Evolutionary conservation across 306 rosid genomes (phyloP).

Genomic region (Medicago arabica): DNA sequence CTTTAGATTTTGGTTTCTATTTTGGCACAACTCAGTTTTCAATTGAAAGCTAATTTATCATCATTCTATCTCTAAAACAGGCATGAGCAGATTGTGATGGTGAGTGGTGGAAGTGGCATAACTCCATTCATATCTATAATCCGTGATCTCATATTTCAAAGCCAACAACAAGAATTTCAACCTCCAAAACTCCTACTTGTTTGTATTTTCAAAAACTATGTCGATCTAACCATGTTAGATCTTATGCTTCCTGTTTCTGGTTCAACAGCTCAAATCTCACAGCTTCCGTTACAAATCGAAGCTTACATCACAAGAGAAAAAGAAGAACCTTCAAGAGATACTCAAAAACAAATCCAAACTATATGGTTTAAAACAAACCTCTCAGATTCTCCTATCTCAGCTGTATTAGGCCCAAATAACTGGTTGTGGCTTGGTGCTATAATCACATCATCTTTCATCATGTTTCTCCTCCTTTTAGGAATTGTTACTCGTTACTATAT

Average conservation of each 20-base stretch:
- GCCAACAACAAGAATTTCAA: conserved; percentile 40
- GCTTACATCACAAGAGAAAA: conserved; percentile 61
- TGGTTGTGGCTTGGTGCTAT: conserved; percentile 61
- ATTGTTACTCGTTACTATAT: conserved; percentile 61
- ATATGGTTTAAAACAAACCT: conserved; percentile 50
- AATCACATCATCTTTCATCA: conserved; percentile 53
- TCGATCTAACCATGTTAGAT: conserved; percentile 59
- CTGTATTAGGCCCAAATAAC: conserved; percentile 53
- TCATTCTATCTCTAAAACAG: conserved; percentile 3
- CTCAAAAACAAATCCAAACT: conserved; percentile 38
- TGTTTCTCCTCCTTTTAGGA: conserved; percentile 57
- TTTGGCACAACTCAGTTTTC: neutral
- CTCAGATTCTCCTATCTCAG: conserved; percentile 50
- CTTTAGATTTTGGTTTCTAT: neutral
- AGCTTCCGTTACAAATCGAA: conserved; percentile 50
- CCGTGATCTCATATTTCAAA: conserved; percentile 60
- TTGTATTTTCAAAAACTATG: conserved; percentile 48
- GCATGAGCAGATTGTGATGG: conserved; percentile 28
- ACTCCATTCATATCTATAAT: conserved; percentile 70
- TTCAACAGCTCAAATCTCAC: conserved; percentile 40
- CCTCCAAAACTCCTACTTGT: conserved; percentile 50
- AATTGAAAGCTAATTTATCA: neutral
- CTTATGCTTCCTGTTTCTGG: conserved; percentile 52
- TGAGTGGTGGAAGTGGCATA: conserved; percentile 70
- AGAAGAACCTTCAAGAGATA: conserved; percentile 38